A percentile compares a stretch with the other conserved stretches of the same genome.
Evolutionary conservation across 306 rosid genomes (phyloP).

Genomic region (Cucumis cinereus): DNA sequence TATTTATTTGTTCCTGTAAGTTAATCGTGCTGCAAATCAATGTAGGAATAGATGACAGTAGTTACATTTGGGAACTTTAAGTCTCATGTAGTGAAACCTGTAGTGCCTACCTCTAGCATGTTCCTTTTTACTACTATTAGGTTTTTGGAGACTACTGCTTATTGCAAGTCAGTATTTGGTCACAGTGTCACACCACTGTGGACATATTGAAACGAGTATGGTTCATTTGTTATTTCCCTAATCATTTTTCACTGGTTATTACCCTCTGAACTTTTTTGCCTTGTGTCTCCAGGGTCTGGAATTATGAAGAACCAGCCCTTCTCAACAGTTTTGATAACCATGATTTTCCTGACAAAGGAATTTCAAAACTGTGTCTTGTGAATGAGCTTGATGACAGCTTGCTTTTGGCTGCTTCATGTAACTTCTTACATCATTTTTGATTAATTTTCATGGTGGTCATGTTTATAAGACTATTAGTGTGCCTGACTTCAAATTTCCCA

Average conservation of each 20-base stretch:
- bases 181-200: too few relatives aligned
- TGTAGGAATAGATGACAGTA: background rate
- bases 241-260: constrained; percentile 3
- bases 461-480: background rate
- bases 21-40: background rate
- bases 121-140: background rate
- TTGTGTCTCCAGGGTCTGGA: constrained; percentile 57
- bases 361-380: constrained; percentile 82
- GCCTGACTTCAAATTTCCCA: constrained; percentile 1
- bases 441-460: constrained; percentile 1
- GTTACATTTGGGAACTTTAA: background rate
- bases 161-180: background rate
- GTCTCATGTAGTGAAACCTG: background rate
- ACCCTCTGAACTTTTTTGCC: background rate
- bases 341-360: constrained; percentile 82
- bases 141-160: background rate
- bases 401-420: constrained; percentile 98
- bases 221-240: constrained; percentile 1
- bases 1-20: background rate
- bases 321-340: constrained; percentile 89
- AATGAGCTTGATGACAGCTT: constrained; percentile 95
- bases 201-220: background rate
- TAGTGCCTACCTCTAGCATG: background rate
- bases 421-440: constrained; percentile 15
- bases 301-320: constrained; percentile 66